These are phyloP conservation scores for Trichosporon ovoides DNA, from an alignment of 1,284 basidiomycete species.

Conservation along the genomic window DNA sequence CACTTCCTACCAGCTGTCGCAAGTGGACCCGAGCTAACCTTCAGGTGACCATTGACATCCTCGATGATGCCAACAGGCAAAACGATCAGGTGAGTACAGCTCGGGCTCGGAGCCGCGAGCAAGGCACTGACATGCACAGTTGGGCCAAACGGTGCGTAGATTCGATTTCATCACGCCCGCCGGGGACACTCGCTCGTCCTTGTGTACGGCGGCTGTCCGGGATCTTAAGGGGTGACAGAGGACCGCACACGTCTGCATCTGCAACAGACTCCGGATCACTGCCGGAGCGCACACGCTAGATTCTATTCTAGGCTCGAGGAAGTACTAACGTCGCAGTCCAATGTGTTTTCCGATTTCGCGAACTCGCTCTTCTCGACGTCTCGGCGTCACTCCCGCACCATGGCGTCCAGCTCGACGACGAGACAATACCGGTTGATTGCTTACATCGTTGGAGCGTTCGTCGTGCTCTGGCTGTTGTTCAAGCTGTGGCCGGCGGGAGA, in stretches of 20 bases:
- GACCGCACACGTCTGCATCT: too few species aligned
- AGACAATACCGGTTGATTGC: slow-evolving; percentile 44
- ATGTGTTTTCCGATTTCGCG: slow-evolving; percentile 42
- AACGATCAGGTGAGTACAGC: slow-evolving; percentile 40
- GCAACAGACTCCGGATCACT: not conserved
- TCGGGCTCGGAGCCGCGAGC: too few species aligned
- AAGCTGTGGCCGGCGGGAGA: slow-evolving; percentile 30
- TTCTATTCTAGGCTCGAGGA: too few species aligned
- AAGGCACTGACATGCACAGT: slow-evolving; percentile 13
- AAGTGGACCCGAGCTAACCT: too few species aligned
- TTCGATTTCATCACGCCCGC: too few species aligned
- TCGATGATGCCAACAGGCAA: slow-evolving; percentile 44
- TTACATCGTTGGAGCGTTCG: slow-evolving; percentile 40
- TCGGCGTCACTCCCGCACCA: slow-evolving; percentile 39
- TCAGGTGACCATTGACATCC: slow-evolving; percentile 48
- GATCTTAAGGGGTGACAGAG: too few species aligned
- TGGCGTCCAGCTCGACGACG: slow-evolving; percentile 38
- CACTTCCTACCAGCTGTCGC: too few species aligned
- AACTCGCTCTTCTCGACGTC: slow-evolving; percentile 46
- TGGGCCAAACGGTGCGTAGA: not conserved
- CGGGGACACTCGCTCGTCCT: too few species aligned
- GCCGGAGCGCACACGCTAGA: too few species aligned
- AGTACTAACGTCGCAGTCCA: slow-evolving; percentile 30
- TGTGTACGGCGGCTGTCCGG: too few species aligned
- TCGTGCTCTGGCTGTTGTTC: slow-evolving; percentile 39